Evolutionary conservation across 768 basidiomycete genomes (phyloP), one percentile per base, ranked within the genome.

Genomic region (Kwoniella dejecticola): DNA sequence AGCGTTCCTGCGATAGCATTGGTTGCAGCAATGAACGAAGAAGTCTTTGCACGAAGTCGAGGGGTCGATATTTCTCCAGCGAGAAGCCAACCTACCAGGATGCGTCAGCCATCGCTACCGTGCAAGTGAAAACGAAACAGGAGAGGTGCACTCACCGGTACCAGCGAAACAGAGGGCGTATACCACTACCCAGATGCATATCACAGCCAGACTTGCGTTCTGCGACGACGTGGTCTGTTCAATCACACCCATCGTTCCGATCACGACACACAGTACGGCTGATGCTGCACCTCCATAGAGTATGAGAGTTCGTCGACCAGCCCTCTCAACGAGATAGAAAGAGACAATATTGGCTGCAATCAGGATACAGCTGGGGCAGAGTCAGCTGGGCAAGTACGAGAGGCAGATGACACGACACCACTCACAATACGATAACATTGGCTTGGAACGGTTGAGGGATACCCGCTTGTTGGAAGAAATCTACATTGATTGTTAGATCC

Each of bases 31-130:
- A 62, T 62, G 40, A 69, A 45, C 24, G 59, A 60, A n/a, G 64
- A 52, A 1, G 68, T 69, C 33, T 66, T 62, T 12, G 64, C 65
- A 30, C 68, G 46, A 27, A 69, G 46, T 38, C 52, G 40, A 17
- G 64, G 64, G 1, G 68, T 62, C 4, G 64, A 52, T 19, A 69
- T 63, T 30, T 69, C 68, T 17, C 62, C 62, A 15, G 63, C 36
- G n/a, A 55, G 48, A n/a, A 60, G 49, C 64, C 64, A 69, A 1
- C 68, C 50, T 52, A 52, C 2, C 5, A 17, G 12, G 48, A 17
- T 52, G 31, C 30, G 27, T 33, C 19, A 36, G n/a, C 15, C 3
- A n/a, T 21, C 26, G 30, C 29, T 52, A 24, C 8, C n/a, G n/a
- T n/a, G n/a, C n/a, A n/a, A n/a, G n/a, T 50, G 27, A 29, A 15